These are phyloP conservation scores for Fagus sylvatica DNA, from an alignment of 306 rosid genomes.

Conservation along the genomic window DNA sequence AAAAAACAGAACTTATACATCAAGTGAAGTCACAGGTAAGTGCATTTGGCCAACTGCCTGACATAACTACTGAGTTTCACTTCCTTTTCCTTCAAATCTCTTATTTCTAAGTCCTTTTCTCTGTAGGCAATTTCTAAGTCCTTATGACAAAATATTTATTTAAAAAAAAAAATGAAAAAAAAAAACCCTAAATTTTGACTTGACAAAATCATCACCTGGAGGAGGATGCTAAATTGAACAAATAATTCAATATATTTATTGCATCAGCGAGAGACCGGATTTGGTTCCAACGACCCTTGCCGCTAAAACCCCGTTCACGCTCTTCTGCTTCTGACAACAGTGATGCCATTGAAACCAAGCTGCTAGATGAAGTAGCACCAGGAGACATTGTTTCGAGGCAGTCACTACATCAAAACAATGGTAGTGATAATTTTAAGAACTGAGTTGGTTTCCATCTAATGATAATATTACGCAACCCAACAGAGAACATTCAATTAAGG, in stretches of 20 bases:
- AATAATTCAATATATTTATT: slow-evolving; percentile 79
- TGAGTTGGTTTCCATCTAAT: too few relatives aligned
- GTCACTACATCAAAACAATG: too few relatives aligned
- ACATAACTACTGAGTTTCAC: too few relatives aligned
- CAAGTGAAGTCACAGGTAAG: slow-evolving; percentile 56
- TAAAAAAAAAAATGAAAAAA: not conserved
- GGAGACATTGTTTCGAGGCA: slow-evolving; percentile 95
- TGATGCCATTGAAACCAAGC: slow-evolving; percentile 87
- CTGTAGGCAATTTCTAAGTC: too few relatives aligned
- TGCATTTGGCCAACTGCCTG: slow-evolving; percentile 22
- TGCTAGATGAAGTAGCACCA: slow-evolving; percentile 72
- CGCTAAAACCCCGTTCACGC: too few relatives aligned
- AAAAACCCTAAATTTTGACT: slow-evolving; percentile 2
- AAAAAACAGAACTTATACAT: slow-evolving; percentile 61
- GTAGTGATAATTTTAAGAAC: too few relatives aligned
- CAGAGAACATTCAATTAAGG: too few relatives aligned
- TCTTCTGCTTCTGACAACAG: slow-evolving; percentile 95
- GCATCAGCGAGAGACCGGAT: slow-evolving; percentile 92
- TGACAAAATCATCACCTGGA: slow-evolving; percentile 59
- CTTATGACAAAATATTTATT: slow-evolving; percentile 7
- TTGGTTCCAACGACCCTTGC: slow-evolving; percentile 96
- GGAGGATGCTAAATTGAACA: slow-evolving; percentile 83
- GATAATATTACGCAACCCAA: too few relatives aligned
- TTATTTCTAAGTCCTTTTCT: too few relatives aligned
- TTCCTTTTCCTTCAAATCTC: too few relatives aligned